A percentile compares a stretch with the other conserved stretches of the same genome.
phyloP scores from a whole-genome alignment of 768 basidiomycete species.

The Sistotremastrum niveocremeum region DNA sequence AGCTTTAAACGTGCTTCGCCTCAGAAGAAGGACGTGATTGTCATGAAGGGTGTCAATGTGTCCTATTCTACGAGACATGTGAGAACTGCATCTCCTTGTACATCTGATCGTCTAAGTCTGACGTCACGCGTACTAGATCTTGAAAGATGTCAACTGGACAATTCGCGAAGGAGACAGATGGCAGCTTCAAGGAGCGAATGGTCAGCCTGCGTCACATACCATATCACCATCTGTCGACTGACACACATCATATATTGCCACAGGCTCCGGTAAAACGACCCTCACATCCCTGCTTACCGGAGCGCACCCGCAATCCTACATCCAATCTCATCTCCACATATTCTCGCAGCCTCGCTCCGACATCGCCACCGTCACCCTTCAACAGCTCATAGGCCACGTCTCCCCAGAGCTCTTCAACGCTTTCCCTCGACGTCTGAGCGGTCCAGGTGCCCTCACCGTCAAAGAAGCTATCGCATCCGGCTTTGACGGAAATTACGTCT shows the following conservation, averaged over 20 bases:
- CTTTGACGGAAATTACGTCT: constrained; percentile 74
- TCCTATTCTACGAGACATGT: constrained; percentile 56
- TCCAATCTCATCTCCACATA: constrained; percentile 46
- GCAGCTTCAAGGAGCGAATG: constrained; percentile 86
- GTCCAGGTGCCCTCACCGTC: constrained; percentile 35
- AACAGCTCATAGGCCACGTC: constrained; percentile 59
- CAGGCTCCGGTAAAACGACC: constrained; percentile 92
- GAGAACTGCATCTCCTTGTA: constrained; percentile 8
- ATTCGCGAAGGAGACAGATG: constrained; percentile 74
- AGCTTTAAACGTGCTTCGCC: neutral
- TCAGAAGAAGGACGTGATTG: constrained; percentile 30
- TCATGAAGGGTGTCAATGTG: constrained; percentile 55
- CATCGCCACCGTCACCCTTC: constrained; percentile 56
- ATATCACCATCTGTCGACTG: neutral
- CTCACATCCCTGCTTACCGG: constrained; percentile 82
- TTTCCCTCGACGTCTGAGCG: constrained; percentile 57
- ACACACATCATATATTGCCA: neutral
- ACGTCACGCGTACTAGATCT: constrained; percentile 33
- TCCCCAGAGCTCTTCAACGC: constrained; percentile 87
- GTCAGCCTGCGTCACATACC: constrained; percentile 21
- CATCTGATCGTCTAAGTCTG: neutral
- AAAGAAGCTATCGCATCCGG: constrained; percentile 80
- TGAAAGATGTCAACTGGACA: constrained; percentile 70
- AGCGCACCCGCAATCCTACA: constrained; percentile 91
- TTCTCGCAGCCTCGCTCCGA: constrained; percentile 48